Evolutionary conservation across 2,329 filamentous ascomycete species (phyloP), one percentile per base, ranked within the genome.

Genomic region (Claviceps sp.): DNA sequence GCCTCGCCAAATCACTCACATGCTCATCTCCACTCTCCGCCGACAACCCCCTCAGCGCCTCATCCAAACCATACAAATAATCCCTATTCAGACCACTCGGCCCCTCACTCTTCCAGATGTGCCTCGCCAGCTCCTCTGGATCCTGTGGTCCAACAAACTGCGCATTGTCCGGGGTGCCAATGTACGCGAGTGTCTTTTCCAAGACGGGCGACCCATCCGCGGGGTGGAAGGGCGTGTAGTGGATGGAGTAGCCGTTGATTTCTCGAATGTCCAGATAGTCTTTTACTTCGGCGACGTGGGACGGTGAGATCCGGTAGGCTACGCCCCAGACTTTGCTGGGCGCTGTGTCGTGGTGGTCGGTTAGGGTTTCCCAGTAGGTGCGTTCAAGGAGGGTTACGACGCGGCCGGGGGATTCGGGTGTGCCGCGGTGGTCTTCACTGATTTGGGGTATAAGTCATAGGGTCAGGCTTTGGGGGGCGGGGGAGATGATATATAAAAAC

Each of bases 211-310:
- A 62, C 26, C 63, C 62, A 56, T 72, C 67, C 43, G 67, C 64
- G n/a, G 68, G 61, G 60, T 90, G 75, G 66, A 97, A 96, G 0
- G 85, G 81, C 30, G 89, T 88, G 67, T 89, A 88, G 68, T 96
- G 90, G 58, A 95, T 94, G 51, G 84, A 87, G 70, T 98, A 98
- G 26, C 93, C 93, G 70, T 97, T 95, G 64, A 97, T 95, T 69
- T 98, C 93, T 46, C 93, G 84, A 58, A 96, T 91, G 67, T 97
- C 90, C 47, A 98, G 86, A 66, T 96, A 96, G 54, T 83, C 78
- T 59, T 87, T 84, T 4, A 96, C 91, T 70, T 91, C 84, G 55
- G 81, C 76, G 22, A 94, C 88, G 58, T 82, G 78, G 2, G 79
- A 73, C 6, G 82, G 68, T 30, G 77, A 74, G 67, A 95, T 91